Evolutionary conservation across 164 flowering plant species (phyloP).

Genomic region (Sedum album): DNA sequence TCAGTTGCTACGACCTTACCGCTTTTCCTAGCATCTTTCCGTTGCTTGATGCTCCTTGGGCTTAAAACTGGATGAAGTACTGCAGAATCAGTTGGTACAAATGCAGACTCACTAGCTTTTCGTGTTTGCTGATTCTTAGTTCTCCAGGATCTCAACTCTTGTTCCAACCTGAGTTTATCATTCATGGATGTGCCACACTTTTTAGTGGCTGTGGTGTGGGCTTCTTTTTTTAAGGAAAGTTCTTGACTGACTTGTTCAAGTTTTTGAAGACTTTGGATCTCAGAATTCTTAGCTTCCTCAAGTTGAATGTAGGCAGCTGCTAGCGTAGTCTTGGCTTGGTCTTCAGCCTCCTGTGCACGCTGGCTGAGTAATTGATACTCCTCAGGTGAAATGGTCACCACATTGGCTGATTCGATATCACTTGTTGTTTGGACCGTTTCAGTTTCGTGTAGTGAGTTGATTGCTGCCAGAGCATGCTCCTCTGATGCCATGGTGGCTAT

Average conservation of each 20-base stretch:
- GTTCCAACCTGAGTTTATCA: constrained; percentile 83
- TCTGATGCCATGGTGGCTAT: constrained; percentile 90
- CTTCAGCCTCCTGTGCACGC: constrained; percentile 76
- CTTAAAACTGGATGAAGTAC: constrained; percentile 13
- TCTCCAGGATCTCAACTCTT: constrained; percentile 88
- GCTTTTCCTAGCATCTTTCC: constrained; percentile 40
- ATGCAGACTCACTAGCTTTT: constrained; percentile 44
- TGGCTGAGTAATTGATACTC: constrained; percentile 75
- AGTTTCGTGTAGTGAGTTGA: constrained; percentile 76
- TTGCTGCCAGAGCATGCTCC: constrained; percentile 69
- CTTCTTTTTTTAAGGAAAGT: constrained; percentile 40
- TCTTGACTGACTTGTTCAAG: constrained; percentile 56
- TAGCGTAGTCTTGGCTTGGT: constrained; percentile 57
- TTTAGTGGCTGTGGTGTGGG: constrained; percentile 41
- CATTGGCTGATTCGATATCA: constrained; percentile 31
- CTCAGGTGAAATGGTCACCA: constrained; percentile 68
- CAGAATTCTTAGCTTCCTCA: constrained; percentile 70
- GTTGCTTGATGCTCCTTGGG: constrained; percentile 19
- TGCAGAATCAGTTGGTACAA: constrained; percentile 9
- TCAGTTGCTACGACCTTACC: constrained; percentile 16
- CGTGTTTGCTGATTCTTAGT: constrained; percentile 67
- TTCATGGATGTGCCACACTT: constrained; percentile 72
- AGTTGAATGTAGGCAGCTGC: constrained; percentile 56
- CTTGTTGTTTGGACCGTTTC: constrained; percentile 33
- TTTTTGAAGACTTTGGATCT: constrained; percentile 44